phyloP scores from a whole-genome alignment of 2,329 filamentous ascomycete genomes.

The Cladosporium sp. region DNA sequence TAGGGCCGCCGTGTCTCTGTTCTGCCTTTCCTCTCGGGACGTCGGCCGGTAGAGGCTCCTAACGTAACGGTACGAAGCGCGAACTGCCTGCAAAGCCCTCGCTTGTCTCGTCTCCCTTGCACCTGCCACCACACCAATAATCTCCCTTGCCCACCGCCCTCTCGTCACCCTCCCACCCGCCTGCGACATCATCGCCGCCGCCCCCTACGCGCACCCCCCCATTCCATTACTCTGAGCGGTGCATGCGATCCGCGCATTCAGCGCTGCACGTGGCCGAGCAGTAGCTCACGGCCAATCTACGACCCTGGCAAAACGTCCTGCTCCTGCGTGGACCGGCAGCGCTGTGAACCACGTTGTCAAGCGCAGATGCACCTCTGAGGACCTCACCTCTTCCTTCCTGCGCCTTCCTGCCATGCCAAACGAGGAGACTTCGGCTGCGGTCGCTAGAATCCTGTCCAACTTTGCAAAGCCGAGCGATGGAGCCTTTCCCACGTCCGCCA shows the following conservation, averaged over 20 bases:
- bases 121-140: slow-evolving; percentile 1
- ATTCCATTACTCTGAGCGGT: background rate
- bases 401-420: slow-evolving; percentile 22
- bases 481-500: slow-evolving; percentile 42
- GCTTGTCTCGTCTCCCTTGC: background rate
- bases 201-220: background rate
- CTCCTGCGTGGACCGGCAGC: slow-evolving; percentile 8
- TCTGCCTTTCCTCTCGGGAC: too few species aligned
- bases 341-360: slow-evolving; percentile 10
- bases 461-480: slow-evolving; percentile 45
- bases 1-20: too few species aligned
- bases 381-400: slow-evolving; percentile 11
- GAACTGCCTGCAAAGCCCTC: background rate
- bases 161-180: background rate
- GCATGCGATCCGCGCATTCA: slow-evolving; percentile 10
- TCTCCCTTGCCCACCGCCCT: background rate
- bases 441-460: slow-evolving; percentile 42
- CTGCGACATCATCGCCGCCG: background rate
- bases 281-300: slow-evolving; percentile 11
- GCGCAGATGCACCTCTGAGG: slow-evolving; percentile 13
- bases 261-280: slow-evolving; percentile 10
- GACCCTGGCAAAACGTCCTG: slow-evolving; percentile 12
- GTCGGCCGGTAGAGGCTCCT: too few species aligned
- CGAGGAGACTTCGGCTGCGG: slow-evolving; percentile 31
- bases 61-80: too few species aligned